Conservation (phyloP, 2,329 filamentous ascomycete genomes). For the Triangularia setosa region DNA sequence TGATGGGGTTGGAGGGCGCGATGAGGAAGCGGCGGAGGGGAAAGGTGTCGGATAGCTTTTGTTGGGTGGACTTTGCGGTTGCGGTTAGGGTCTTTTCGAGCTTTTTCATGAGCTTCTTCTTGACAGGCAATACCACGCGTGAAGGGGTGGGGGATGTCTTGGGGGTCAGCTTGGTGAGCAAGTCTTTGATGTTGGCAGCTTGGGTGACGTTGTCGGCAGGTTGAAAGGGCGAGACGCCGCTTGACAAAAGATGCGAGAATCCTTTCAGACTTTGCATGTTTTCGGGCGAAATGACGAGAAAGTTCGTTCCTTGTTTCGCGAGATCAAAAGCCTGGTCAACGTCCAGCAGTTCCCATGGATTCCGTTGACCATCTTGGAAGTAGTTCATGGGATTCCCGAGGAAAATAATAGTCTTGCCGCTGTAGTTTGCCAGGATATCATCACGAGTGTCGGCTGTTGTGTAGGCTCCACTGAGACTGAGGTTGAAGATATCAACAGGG, state of each 20-base stretch:
- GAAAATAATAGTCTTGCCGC: conserved; percentile 14
- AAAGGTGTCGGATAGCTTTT: conserved; percentile 6
- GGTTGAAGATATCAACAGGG: conserved; percentile 15
- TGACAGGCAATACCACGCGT: neutral
- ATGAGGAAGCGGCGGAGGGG: conserved; percentile 10
- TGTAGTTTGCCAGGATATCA: conserved; percentile 9
- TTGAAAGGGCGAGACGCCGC: neutral
- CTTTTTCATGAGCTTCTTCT: conserved; percentile 10
- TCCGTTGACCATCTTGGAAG: conserved; percentile 12
- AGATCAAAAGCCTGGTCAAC: conserved; percentile 3
- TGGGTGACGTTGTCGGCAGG: neutral
- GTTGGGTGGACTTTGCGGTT: conserved; percentile 4
- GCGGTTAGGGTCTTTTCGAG: conserved; percentile 7
- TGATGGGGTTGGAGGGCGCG: neutral
- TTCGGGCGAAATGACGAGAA: conserved; percentile 11
- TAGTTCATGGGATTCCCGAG: conserved; percentile 17
- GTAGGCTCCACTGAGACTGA: conserved; percentile 14
- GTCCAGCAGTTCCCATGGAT: conserved; percentile 16
- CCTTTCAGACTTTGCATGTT: conserved; percentile 13
- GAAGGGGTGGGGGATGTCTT: neutral
- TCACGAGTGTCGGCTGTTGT: neutral
- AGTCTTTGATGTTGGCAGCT: conserved; percentile 5
- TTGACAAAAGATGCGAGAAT: conserved; percentile 6
- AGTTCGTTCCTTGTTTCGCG: conserved; percentile 8
- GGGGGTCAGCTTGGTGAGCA: conserved; percentile 6